Evolutionary conservation across 2,329 filamentous ascomycete species (phyloP), one percentile per base, ranked within the genome.

Genomic region (Nannizziopsis barbatae): DNA sequence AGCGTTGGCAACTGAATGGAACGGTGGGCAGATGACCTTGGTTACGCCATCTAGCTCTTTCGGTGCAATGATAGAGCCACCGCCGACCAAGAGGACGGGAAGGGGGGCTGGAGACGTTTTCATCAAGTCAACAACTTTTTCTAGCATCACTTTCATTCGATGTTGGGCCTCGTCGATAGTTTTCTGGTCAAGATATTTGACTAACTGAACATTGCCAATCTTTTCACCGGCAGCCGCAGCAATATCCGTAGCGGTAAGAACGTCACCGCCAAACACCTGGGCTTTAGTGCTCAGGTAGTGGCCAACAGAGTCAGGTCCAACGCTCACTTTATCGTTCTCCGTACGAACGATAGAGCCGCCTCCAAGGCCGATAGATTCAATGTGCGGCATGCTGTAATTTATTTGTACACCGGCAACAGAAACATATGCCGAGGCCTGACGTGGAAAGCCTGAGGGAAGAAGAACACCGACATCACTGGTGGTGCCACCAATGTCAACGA

Each of bases 401-500:
- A 76, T 79, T 11, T 76, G 66, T 0, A 81, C 76, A 1, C 77
- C 76, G 1, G 72, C 75, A 3, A 81, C 67, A 47, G 77, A 73
- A 8, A 75, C 74, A 46, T 75, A 80, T 0, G 74, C 75, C 0
- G 76, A 71, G 2, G 78, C 76, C 52, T 80, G 76, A 15, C 77
- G 69, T 0, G 78, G 78, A 41, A 80, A 80, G 0, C 78, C 78
- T 2, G 72, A 77, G 0, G 75, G 71, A 1, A 79, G 64, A 1
- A 81, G 60, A 0, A 76, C 68, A 20, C 77, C 76, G 7, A 80
- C 73, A 58, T 81, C 78, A 1, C 76, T 76, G 0, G 77, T 81
- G 0, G 78, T 81, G 12, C 77, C 77, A 6, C 78, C 77, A 22
- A 81, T 71, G 54, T 81, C 77, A 1, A 79, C 69, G 0, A 79